Conservation (phyloP, 768 basidiomycete genomes). For the Paxillus rubicundulus region DNA sequence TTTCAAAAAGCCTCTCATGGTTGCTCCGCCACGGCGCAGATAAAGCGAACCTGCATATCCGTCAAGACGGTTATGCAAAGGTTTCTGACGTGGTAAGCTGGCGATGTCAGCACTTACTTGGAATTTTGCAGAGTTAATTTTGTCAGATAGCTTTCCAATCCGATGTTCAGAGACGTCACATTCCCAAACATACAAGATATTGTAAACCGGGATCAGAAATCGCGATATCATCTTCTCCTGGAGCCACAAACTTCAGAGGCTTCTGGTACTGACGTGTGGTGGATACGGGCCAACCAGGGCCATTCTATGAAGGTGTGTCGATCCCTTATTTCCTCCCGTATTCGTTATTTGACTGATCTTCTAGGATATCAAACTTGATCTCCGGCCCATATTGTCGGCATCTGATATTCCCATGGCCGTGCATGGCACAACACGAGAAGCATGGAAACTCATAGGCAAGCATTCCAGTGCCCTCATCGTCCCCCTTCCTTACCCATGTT, state of each 20-base stretch:
- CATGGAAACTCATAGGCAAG: slow-evolving; percentile 74
- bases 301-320: slow-evolving; percentile 72
- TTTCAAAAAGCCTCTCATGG: slow-evolving; percentile 89
- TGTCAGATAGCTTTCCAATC: slow-evolving; percentile 57
- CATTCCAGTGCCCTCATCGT: not conserved
- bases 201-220: slow-evolving; percentile 66
- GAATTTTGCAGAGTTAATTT: slow-evolving; percentile 7
- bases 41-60: slow-evolving; percentile 69
- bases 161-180: slow-evolving; percentile 62
- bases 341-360: not conserved
- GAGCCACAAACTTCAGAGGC: slow-evolving; percentile 43
- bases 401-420: slow-evolving; percentile 76
- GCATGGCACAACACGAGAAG: slow-evolving; percentile 69
- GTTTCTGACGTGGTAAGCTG: slow-evolving; percentile 80
- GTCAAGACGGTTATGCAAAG: slow-evolving; percentile 81
- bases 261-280: slow-evolving; percentile 52
- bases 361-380: slow-evolving; percentile 67
- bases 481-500: not conserved
- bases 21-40: slow-evolving; percentile 88
- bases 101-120: not conserved
- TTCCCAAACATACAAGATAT: slow-evolving; percentile 55
- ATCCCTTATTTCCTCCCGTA: not conserved
- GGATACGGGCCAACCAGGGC: slow-evolving; percentile 89
- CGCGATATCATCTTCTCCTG: slow-evolving; percentile 55
- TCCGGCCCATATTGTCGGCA: slow-evolving; percentile 54